phyloP scores from a whole-genome alignment of 164 flowering plant genomes.

The Cinnamomum chago region DNA sequence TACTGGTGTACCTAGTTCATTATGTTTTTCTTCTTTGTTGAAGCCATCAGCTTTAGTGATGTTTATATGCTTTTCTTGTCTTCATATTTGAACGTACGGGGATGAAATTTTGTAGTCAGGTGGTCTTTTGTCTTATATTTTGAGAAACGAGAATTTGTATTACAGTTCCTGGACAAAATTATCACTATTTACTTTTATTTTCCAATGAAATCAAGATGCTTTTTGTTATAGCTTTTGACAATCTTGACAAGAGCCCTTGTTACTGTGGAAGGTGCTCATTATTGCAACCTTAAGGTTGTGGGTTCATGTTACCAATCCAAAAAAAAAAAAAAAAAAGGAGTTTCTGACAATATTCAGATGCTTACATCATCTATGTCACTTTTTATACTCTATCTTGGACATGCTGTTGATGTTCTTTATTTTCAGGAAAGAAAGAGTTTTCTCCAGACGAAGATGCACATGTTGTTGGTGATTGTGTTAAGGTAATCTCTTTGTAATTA shows the following conservation, averaged over 20 bases:
- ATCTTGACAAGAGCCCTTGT: too few species aligned
- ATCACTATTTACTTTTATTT: too few species aligned
- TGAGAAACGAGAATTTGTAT: background rate
- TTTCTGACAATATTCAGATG: background rate
- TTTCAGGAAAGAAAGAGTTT: constrained; percentile 75
- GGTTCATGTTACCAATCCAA: too few species aligned
- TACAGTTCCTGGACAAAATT: background rate
- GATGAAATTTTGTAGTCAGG: background rate
- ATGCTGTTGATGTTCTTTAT: background rate
- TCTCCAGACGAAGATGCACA: constrained; percentile 87
- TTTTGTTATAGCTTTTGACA: too few species aligned
- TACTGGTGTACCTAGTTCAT: background rate
- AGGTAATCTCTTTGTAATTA: constrained; percentile 46
- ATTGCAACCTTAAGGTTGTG: too few species aligned
- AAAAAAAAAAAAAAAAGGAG: too few species aligned
- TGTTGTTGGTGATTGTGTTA: constrained; percentile 86
- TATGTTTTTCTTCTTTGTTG: background rate
- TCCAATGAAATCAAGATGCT: too few species aligned
- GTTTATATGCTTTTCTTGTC: background rate
- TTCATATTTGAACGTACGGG: background rate
- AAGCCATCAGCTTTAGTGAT: background rate
- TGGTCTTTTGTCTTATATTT: background rate
- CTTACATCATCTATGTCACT: background rate
- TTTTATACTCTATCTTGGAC: background rate
- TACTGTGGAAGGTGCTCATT: too few species aligned